Evolutionary conservation across 345 rosid species (phyloP).

Genomic region (Salix arbutifolia): DNA sequence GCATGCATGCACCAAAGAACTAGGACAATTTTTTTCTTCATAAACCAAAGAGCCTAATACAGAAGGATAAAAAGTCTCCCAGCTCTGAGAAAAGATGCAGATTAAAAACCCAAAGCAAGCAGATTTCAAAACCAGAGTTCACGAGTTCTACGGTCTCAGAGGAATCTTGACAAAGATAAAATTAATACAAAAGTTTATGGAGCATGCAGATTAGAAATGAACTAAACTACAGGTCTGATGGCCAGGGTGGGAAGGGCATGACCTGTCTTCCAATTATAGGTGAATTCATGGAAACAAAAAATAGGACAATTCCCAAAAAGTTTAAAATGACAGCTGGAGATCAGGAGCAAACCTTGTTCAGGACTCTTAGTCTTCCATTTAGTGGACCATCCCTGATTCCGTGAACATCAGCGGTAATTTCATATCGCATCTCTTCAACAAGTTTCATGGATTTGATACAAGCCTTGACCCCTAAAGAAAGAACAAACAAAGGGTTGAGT

Average conservation of each 20-base stretch:
- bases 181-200: neutral
- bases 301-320: neutral
- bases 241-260: no score
- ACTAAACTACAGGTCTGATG: no score
- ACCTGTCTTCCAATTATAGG: no score
- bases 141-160: neutral
- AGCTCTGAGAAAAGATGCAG: neutral
- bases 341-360: conserved; percentile 50
- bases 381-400: conserved; percentile 71
- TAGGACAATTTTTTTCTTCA: no score
- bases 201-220: neutral
- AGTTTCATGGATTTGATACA: conserved; percentile 47
- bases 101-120: neutral
- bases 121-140: neutral
- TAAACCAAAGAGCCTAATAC: neutral
- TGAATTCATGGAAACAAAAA: neutral
- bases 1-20: neutral
- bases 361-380: conserved; percentile 65
- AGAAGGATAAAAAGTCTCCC: neutral
- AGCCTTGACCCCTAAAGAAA: conserved; percentile 63
- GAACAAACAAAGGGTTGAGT: neutral
- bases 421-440: conserved; percentile 67
- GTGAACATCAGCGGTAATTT: conserved; percentile 58
- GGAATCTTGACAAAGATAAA: neutral
- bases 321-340: neutral